These are phyloP conservation scores for Hordeum pubiflorum DNA, from an alignment of 202 grass and related monocot species.

Conservation along the genomic window DNA sequence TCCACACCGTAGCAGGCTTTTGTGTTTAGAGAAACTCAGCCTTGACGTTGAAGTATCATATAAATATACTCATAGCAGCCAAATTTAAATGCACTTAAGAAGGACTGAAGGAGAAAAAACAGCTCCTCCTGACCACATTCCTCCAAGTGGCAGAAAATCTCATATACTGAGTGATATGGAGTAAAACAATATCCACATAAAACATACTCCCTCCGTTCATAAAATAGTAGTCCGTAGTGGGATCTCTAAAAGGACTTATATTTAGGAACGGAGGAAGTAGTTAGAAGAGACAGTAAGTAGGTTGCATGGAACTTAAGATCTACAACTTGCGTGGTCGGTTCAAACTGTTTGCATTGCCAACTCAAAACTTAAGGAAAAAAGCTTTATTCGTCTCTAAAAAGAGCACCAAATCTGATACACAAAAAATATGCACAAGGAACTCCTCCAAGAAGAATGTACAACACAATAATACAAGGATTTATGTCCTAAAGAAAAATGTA, in stretches of 20 bases:
- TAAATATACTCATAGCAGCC: background rate
- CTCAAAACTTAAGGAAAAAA: background rate
- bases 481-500: background rate
- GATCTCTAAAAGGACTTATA: no score
- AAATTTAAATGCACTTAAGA: background rate
- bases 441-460: background rate
- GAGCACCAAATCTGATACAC: background rate
- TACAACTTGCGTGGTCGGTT: background rate
- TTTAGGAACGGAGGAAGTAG: background rate
- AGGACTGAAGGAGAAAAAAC: background rate
- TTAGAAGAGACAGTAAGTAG: background rate
- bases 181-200: background rate
- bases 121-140: background rate
- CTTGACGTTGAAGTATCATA: background rate
- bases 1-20: background rate
- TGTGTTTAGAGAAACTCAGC: background rate
- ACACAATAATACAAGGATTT: background rate
- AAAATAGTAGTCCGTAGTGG: no score
- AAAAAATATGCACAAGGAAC: slow-evolving; percentile 6
- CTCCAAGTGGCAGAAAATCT: slow-evolving; percentile 23
- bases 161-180: background rate
- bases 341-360: background rate
- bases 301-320: background rate
- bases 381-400: slow-evolving; percentile 16
- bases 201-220: background rate